phyloP scores from a whole-genome alignment of 2,329 filamentous ascomycete genomes.

The Delphinella strobiligena region DNA sequence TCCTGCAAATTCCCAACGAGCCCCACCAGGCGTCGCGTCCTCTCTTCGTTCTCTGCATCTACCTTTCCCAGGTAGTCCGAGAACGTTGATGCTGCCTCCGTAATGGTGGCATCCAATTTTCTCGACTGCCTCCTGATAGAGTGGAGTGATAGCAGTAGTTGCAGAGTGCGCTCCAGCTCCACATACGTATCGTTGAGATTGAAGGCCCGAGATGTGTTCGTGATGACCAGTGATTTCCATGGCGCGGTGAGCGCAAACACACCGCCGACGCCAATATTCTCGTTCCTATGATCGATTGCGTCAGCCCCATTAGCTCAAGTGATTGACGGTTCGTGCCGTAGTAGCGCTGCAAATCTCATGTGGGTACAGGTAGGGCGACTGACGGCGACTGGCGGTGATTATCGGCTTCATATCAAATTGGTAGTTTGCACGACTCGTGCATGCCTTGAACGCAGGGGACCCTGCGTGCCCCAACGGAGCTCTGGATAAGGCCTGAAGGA shows the following conservation, averaged over 20 bases:
- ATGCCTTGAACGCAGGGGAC: too few species aligned
- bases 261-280: slow-evolving; percentile 4
- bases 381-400: too few species aligned
- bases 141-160: not conserved
- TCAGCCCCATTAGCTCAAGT: not conserved
- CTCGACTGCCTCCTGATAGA: not conserved
- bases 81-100: not conserved
- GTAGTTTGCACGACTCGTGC: too few species aligned
- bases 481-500: not conserved
- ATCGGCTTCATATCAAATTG: too few species aligned
- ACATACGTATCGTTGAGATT: not conserved
- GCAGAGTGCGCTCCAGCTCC: not conserved
- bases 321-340: not conserved
- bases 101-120: not conserved
- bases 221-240: not conserved
- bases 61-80: not conserved
- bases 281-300: not conserved
- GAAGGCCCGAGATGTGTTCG: not conserved
- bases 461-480: not conserved
- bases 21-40: not conserved
- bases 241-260: slow-evolving; percentile 7
- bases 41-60: not conserved
- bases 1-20: too few species aligned
- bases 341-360: not conserved
- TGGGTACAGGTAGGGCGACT: too few species aligned